These are phyloP conservation scores for Ehretia macrophylla DNA, from an alignment of 257 asterid genomes.

Conservation along the genomic window DNA sequence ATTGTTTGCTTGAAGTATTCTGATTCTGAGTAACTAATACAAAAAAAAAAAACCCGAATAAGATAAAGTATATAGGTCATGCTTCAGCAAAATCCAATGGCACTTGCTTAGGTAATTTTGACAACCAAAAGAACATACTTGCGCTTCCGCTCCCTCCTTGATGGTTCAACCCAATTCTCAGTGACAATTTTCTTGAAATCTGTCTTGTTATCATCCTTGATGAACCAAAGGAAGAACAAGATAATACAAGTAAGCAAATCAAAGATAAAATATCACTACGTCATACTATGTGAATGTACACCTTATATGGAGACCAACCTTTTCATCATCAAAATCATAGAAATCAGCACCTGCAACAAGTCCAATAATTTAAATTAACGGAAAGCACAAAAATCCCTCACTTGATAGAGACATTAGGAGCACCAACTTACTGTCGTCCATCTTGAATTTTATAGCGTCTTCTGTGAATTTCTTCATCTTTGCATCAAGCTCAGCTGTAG, in stretches of 20 bases:
- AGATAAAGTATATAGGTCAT: neutral
- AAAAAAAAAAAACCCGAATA: conserved; percentile 4
- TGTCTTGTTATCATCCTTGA: conserved; percentile 75
- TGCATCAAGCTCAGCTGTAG: conserved; percentile 98
- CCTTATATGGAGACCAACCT: conserved; percentile 33
- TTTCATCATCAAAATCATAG: conserved; percentile 93
- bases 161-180: conserved; percentile 94
- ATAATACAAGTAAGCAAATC: conserved; percentile 3
- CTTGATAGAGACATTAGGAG: neutral
- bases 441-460: conserved; percentile 96
- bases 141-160: conserved; percentile 94
- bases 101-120: neutral
- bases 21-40: conserved; percentile 80
- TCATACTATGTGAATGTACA: neutral
- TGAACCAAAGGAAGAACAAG: neutral
- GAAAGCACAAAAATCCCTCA: neutral
- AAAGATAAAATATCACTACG: conserved; percentile 4
- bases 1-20: conserved; percentile 99
- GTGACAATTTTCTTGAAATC: conserved; percentile 94
- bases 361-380: conserved; percentile 26
- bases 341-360: conserved; percentile 87
- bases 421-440: conserved; percentile 84
- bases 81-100: neutral
- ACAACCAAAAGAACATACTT: conserved; percentile 52
- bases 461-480: conserved; percentile 98